These are phyloP conservation scores for Asterophora lycoperdoides DNA, from an alignment of 768 basidiomycete species.

Conservation along the genomic window DNA sequence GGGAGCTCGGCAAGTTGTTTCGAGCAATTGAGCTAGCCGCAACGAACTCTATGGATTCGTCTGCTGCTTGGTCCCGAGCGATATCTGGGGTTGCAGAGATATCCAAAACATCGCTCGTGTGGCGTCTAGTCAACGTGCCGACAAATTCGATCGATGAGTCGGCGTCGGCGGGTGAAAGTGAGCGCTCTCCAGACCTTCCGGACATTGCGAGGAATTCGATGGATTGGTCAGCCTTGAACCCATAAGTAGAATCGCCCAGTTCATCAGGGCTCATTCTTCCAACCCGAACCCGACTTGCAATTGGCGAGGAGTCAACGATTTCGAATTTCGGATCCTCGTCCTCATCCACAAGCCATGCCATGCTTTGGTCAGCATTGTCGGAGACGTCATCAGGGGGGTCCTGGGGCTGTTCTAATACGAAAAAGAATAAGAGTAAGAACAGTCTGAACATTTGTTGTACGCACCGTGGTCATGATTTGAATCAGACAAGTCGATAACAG, in stretches of 20 bases:
- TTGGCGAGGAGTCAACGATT: conserved; percentile 50
- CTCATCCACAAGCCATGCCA: conserved; percentile 64
- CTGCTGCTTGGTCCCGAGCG: neutral
- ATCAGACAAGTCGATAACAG: conserved; percentile 12
- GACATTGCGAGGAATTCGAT: conserved; percentile 17
- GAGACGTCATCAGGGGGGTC: neutral
- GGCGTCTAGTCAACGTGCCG: neutral
- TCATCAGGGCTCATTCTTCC: neutral
- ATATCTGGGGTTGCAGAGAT: neutral
- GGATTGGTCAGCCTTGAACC: conserved; percentile 18
- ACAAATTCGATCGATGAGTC: conserved; percentile 26
- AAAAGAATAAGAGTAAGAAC: neutral
- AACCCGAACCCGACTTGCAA: conserved; percentile 14
- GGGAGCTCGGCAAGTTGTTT: conserved; percentile 5
- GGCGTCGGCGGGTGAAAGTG: neutral
- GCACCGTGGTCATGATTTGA: conserved; percentile 6
- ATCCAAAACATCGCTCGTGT: conserved; percentile 4
- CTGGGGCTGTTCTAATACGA: neutral
- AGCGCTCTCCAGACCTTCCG: neutral
- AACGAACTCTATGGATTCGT: conserved; percentile 21
- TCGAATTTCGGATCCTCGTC: conserved; percentile 56
- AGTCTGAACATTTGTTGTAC: neutral
- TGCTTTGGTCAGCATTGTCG: conserved; percentile 32
- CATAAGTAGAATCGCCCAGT: neutral
- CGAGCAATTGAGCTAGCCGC: neutral